Evolutionary conservation across 1,139 yeast genomes (phyloP).

Genomic region (Protomyces pachydermus): DNA sequence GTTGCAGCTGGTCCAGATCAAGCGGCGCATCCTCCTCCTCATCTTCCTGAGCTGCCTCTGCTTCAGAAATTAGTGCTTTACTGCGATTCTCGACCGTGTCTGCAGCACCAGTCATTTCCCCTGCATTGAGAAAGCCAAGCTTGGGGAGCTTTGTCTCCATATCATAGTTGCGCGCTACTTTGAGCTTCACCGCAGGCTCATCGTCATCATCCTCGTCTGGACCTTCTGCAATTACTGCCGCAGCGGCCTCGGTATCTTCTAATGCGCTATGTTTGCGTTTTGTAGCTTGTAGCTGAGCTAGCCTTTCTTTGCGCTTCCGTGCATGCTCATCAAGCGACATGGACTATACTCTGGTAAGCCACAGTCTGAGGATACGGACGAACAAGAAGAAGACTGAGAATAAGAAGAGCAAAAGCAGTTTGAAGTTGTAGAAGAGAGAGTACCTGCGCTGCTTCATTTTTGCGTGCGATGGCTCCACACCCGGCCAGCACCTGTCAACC

Average conservation of each 20-base stretch:
- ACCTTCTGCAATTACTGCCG: not conserved
- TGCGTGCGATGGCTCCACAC: too few species aligned
- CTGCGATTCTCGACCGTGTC: conserved; percentile 35
- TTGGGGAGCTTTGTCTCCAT: conserved; percentile 38
- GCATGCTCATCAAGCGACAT: conserved; percentile 21
- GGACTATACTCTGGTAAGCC: not conserved
- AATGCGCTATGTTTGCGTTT: conserved; percentile 8
- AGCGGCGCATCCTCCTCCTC: conserved; percentile 26
- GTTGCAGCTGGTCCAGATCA: conserved; percentile 35
- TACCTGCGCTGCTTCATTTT: too few species aligned
- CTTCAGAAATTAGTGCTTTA: conserved; percentile 31
- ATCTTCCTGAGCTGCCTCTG: conserved; percentile 24
- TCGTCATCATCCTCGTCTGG: not conserved
- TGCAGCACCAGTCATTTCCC: conserved; percentile 35
- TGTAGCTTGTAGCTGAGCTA: conserved; percentile 12
- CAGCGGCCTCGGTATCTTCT: not conserved
- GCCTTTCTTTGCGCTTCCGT: conserved; percentile 19
- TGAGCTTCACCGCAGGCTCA: conserved; percentile 6
- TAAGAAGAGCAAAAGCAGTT: too few species aligned
- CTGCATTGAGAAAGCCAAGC: conserved; percentile 41
- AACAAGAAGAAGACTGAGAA: too few species aligned
- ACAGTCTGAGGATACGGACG: not conserved
- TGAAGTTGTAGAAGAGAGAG: too few species aligned
- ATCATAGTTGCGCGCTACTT: conserved; percentile 40
- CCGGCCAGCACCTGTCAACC: too few species aligned